These are phyloP conservation scores for Fusarium sterilihyphosum DNA, from an alignment of 2,329 filamentous ascomycete species.

Conservation along the genomic window DNA sequence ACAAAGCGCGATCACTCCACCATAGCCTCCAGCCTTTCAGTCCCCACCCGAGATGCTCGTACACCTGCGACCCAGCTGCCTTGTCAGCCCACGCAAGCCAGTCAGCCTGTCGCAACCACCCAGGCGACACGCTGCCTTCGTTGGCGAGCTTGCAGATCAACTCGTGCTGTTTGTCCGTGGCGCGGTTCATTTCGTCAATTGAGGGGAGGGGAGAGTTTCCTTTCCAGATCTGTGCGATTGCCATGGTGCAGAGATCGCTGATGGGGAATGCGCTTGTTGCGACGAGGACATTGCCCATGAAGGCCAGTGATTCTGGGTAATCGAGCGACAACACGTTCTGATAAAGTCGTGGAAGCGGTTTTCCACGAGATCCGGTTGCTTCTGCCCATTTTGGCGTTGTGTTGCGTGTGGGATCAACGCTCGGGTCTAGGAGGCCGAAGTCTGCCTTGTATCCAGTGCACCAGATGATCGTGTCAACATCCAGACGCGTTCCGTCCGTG, in stretches of 20 bases:
- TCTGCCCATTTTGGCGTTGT: slow-evolving; percentile 34
- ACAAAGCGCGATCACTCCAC: slow-evolving; percentile 51
- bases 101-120: slow-evolving; percentile 45
- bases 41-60: slow-evolving; percentile 54
- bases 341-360: slow-evolving; percentile 51
- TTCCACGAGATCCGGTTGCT: slow-evolving; percentile 42
- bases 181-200: slow-evolving; percentile 48
- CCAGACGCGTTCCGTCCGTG: slow-evolving; percentile 41
- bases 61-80: slow-evolving; percentile 54
- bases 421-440: slow-evolving; percentile 43
- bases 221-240: slow-evolving; percentile 56
- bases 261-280: slow-evolving; percentile 49
- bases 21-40: slow-evolving; percentile 54
- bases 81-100: slow-evolving; percentile 54
- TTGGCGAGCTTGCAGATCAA: slow-evolving; percentile 46
- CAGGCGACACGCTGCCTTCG: slow-evolving; percentile 40
- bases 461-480: slow-evolving; percentile 47
- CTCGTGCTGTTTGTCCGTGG: slow-evolving; percentile 47
- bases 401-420: slow-evolving; percentile 42
- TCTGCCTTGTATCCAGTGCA: slow-evolving; percentile 50
- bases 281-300: slow-evolving; percentile 52
- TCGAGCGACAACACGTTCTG: slow-evolving; percentile 57
- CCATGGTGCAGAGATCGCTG: slow-evolving; percentile 56
- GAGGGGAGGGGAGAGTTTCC: slow-evolving; percentile 51
- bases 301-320: slow-evolving; percentile 55